A percentile compares a stretch with the other conserved stretches of the same genome.
phyloP scores from a whole-genome alignment of 2,329 filamentous ascomycete species.

The Claviceps arundinis region DNA sequence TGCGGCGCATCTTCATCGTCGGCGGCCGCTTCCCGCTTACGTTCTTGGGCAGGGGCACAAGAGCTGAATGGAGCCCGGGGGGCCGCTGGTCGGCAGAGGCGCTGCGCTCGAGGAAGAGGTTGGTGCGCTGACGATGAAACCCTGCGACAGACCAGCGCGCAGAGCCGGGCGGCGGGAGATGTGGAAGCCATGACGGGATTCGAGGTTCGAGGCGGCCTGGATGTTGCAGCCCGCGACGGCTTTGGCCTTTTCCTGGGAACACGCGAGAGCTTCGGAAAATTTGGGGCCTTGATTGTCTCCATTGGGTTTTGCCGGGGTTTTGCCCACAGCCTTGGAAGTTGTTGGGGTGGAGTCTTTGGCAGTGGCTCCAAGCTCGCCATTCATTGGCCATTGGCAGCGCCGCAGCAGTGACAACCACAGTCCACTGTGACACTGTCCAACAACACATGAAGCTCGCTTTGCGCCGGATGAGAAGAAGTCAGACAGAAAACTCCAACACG shows the following conservation, averaged over 20 bases:
- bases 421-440: too few relatives aligned
- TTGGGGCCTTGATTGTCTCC: slow-evolving; percentile 2
- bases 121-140: slow-evolving; percentile 11
- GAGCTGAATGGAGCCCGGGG: slow-evolving; percentile 20
- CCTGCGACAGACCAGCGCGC: slow-evolving; percentile 20
- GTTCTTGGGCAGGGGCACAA: slow-evolving; percentile 11
- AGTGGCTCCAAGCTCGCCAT: too few relatives aligned
- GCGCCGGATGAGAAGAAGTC: background rate
- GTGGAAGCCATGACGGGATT: slow-evolving; percentile 23
- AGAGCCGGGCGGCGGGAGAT: slow-evolving; percentile 24
- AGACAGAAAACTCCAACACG: background rate
- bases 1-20: slow-evolving; percentile 7
- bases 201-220: background rate
- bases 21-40: slow-evolving; percentile 12
- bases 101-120: slow-evolving; percentile 12
- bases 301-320: background rate
- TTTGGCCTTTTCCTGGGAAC: slow-evolving; percentile 7
- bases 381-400: too few relatives aligned
- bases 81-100: slow-evolving; percentile 13
- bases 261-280: slow-evolving; percentile 19
- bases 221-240: background rate
- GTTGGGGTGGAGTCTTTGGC: too few relatives aligned
- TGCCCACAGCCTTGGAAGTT: too few relatives aligned
- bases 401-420: too few relatives aligned
- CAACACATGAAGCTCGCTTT: too few relatives aligned